These are phyloP conservation scores for Boletus pseudo-olivaceus DNA, from an alignment of 768 basidiomycete genomes.

Conservation along the genomic window DNA sequence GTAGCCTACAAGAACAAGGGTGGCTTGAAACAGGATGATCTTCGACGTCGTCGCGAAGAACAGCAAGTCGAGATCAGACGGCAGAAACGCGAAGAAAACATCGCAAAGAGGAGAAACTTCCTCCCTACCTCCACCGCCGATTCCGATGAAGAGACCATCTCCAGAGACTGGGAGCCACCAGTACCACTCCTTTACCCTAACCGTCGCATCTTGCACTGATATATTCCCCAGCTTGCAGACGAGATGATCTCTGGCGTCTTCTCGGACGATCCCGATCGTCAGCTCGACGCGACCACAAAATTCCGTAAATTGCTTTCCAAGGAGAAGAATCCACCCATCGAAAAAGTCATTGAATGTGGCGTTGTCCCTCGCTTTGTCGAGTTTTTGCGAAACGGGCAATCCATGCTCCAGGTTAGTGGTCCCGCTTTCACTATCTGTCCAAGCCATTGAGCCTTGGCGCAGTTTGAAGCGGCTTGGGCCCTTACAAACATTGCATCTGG, in stretches of 20 bases:
- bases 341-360: constrained; percentile 95
- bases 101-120: constrained; percentile 95
- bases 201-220: constrained; percentile 8
- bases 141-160: constrained; percentile 86
- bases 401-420: constrained; percentile 74
- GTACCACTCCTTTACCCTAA: constrained; percentile 37
- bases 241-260: constrained; percentile 95
- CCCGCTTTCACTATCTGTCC: constrained; percentile 3
- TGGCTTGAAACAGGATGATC: constrained; percentile 85
- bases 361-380: constrained; percentile 97
- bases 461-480: constrained; percentile 99
- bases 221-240: constrained; percentile 59
- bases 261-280: constrained; percentile 85
- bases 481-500: constrained; percentile 98
- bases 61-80: constrained; percentile 98
- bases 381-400: constrained; percentile 76
- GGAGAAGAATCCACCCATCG: constrained; percentile 99
- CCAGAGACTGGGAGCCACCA: constrained; percentile 72
- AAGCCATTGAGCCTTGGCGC: constrained; percentile 4
- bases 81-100: constrained; percentile 98
- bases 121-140: constrained; percentile 70
- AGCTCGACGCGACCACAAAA: constrained; percentile 95
- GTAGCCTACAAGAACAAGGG: constrained; percentile 90
- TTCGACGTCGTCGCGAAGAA: constrained; percentile 94
- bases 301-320: constrained; percentile 98